These are phyloP conservation scores for Radiomyces spectabilis DNA, from an alignment of 192 early-diverging fungal species.

Conservation along the genomic window DNA sequence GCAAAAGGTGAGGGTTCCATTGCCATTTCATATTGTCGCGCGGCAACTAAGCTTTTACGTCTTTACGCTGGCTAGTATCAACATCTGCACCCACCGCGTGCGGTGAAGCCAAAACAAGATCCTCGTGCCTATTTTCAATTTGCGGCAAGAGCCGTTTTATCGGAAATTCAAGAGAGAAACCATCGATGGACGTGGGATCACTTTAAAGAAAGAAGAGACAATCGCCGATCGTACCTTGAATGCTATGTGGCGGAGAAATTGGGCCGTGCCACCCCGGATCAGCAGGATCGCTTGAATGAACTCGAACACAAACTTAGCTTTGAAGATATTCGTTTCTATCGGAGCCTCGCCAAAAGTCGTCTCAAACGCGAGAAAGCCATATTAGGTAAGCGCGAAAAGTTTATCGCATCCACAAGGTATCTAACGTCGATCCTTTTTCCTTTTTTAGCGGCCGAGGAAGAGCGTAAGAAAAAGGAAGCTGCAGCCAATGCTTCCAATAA, in stretches of 20 bases:
- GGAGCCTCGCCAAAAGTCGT: slow-evolving; percentile 64
- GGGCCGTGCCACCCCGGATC: slow-evolving; percentile 32
- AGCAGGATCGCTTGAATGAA: slow-evolving; percentile 45
- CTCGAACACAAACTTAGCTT: slow-evolving; percentile 76
- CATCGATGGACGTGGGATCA: slow-evolving; percentile 80
- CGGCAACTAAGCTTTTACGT: too few species aligned
- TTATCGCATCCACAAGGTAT: not conserved
- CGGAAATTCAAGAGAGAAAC: slow-evolving; percentile 84
- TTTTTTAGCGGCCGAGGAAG: slow-evolving; percentile 19
- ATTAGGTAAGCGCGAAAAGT: slow-evolving; percentile 27
- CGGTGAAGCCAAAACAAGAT: slow-evolving; percentile 73
- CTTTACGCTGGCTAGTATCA: slow-evolving; percentile 49
- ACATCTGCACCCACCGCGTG: slow-evolving; percentile 75
- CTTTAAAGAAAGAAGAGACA: slow-evolving; percentile 72
- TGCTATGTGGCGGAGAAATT: slow-evolving; percentile 60
- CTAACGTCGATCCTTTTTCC: not conserved
- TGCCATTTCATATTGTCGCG: too few species aligned
- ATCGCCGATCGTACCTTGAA: slow-evolving; percentile 70
- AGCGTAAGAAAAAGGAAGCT: slow-evolving; percentile 16
- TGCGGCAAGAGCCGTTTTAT: slow-evolving; percentile 67
- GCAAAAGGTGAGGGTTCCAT: slow-evolving; percentile 43
- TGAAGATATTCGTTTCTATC: slow-evolving; percentile 86
- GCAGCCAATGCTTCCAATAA: slow-evolving; percentile 18
- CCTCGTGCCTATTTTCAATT: slow-evolving; percentile 80
- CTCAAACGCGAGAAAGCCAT: slow-evolving; percentile 67